These are phyloP conservation scores for Strigomonas culicis DNA, from an alignment of 208 protist genomes.

Conservation along the genomic window DNA sequence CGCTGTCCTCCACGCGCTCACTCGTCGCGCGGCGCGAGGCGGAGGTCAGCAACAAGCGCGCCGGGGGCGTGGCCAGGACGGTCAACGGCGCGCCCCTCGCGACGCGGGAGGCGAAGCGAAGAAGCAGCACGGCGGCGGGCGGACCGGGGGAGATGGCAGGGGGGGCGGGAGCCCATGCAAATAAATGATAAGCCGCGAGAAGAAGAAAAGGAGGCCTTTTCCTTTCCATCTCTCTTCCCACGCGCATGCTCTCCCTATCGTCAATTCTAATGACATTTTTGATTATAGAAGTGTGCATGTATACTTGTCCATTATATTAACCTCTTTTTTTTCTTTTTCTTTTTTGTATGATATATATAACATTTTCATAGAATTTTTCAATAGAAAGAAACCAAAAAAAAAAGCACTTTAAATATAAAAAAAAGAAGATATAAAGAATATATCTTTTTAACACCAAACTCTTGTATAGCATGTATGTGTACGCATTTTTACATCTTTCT, in stretches of 20 bases:
- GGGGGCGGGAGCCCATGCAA: no score
- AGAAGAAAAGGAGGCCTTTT: no score
- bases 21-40: constrained; percentile 22
- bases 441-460: neutral
- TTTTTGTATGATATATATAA: neutral
- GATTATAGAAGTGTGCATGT: constrained; percentile 9
- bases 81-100: no score
- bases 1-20: constrained; percentile 14
- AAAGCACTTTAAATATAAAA: neutral
- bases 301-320: constrained; percentile 3
- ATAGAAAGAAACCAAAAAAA: neutral
- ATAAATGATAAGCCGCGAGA: no score
- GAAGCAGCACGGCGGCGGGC: no score
- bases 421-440: neutral
- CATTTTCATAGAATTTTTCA: neutral
- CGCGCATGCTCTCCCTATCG: no score
- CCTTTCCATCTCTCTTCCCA: no score
- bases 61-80: no score
- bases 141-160: no score
- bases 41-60: no score
- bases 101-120: no score
- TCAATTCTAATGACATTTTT: neutral
- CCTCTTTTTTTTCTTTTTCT: constrained; percentile 10
- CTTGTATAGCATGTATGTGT: neutral
- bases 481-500: neutral